Base-by-base conservation (phyloP, 2,329 filamentous ascomycete species). In the Aspergillus jensenii region DNA sequence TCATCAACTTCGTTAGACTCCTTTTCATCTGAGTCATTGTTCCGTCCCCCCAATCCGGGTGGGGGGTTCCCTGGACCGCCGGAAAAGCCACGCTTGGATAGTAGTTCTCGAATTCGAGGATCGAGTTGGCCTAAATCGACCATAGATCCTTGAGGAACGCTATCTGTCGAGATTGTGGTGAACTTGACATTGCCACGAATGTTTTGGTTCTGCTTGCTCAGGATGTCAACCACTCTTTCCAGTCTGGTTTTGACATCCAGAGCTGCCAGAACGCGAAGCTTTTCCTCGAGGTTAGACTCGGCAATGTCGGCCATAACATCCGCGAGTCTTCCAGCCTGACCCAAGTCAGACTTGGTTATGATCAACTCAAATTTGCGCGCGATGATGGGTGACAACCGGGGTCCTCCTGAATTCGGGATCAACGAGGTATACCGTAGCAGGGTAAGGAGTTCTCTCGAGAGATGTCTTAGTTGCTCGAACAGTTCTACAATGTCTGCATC, bases 261-360 rank as follows among this genome's bases (percentile, higher is more conserved):
- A 0, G 92, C 87, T n/a, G 91, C 86, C 37, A 99, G 80, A 15
- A 99, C 85, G 56, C 90, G 86, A 54, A 99, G 82, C 74, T 96
- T 97, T 71, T 99, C 95, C 73, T 96, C 91, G 62, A 96, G 90
- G 9, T 87, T 89, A 51, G 90, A 88, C 62, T 96, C 91, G 3
- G 96, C 85, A 23, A 98, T 84, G 71, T 96, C 96, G 40, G 91
- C 89, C 91, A 99, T 97, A 72, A 98, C 98, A 73, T 99, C 95
- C 6, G 95, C 93, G 9, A 99, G 82, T 8, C 87, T 79, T 2
- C 93, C 93, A 1, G 93, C 93, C 65, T 98, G 92, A 43, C 85
- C 81, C 51, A 95, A 74, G 59, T 91, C 87, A 71, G 95, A 96
- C 72, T 89, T 87, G 33, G 87, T 83, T 62, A 99, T 96, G 74